Evolutionary conservation across 2,329 filamentous ascomycete genomes (phyloP), one percentile per base, ranked within the genome.

Genomic region (Alternaria viburni): DNA sequence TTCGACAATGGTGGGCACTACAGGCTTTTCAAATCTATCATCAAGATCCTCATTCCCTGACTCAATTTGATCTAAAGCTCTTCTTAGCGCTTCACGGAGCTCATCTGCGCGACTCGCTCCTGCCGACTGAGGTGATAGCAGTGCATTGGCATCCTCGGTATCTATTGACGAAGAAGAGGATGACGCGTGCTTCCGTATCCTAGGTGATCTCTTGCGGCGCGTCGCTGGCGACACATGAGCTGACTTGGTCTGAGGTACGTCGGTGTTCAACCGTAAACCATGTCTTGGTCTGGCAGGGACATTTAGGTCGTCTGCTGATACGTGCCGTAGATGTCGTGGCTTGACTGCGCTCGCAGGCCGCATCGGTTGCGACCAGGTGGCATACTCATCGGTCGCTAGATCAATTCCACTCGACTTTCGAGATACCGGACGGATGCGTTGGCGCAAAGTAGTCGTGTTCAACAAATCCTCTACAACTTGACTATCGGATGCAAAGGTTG

Each of bases 181-280:
- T 10, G 60, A 61, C n/a, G 45, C 28, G 7, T 56, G 19, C 36
- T 66, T 70, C n/a, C 64, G 56, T 4, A 36, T 36, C 2, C 58
- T 69, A 5, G 64, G 62, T 12, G 65, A 65, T 12, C 54, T 56
- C 49, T 66, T 74, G 30, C 72, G 59, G 23, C 50, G 67, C 10
- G 49, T 54, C 1, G 69, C 51, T 21, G 74, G 74, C 9, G 74
- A 75, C 15, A 64, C 60, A 45, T 71, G 69, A 25, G 72, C 66
- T 26, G 73, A 75, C 17, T 60, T 68, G 8, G 66, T 44, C 52
- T 62, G 68, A 13, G 69, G 46, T 11, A 74, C 50, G 46, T 74
- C 54, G 6, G 74, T 75, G 23, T 73, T 54, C 10, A 77, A 41
- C 17, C 65, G 65, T 25, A 75, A 57, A 2, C 64, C 62, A 3